phyloP scores from a whole-genome alignment of 495 filamentous ascomycete species.

The Lichenothelia convexa region DNA sequence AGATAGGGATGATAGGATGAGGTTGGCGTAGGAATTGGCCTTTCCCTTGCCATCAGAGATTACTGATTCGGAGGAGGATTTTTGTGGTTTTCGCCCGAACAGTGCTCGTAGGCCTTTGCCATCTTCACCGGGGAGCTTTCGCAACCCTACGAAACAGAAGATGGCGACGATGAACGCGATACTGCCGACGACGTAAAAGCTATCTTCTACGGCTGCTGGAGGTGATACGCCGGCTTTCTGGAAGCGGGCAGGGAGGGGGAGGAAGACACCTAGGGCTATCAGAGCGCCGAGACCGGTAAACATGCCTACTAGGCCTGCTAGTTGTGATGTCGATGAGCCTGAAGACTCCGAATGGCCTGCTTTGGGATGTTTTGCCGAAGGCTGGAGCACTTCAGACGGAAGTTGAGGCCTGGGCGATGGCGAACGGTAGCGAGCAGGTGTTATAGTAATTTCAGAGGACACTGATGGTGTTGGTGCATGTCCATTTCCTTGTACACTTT shows the following conservation, averaged over 20 bases:
- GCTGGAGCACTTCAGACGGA: not conserved
- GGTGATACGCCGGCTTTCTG: slow-evolving; percentile 45
- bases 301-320: slow-evolving; percentile 79
- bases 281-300: slow-evolving; percentile 88
- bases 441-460: slow-evolving; percentile 25
- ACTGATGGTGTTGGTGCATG: slow-evolving; percentile 16
- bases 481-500: slow-evolving; percentile 6
- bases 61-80: slow-evolving; percentile 2
- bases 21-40: slow-evolving; percentile 14
- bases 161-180: slow-evolving; percentile 55
- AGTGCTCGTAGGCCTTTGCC: slow-evolving; percentile 46
- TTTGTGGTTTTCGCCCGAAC: slow-evolving; percentile 14
- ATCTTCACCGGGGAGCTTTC: slow-evolving; percentile 58
- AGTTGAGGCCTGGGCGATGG: slow-evolving; percentile 7
- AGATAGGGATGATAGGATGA: slow-evolving; percentile 41
- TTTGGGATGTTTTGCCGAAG: not conserved
- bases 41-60: slow-evolving; percentile 1
- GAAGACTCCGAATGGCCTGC: not conserved
- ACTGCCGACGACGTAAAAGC: slow-evolving; percentile 66
- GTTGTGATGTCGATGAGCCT: slow-evolving; percentile 32
- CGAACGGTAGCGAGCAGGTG: slow-evolving; percentile 20
- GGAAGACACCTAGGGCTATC: slow-evolving; percentile 58
- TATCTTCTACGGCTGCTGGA: slow-evolving; percentile 49
- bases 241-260: slow-evolving; percentile 72
- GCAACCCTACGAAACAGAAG: slow-evolving; percentile 64